Evolutionary conservation across 176 grass and related monocot genomes (phyloP).

Genomic region (Tillandsia leiboldiana): DNA sequence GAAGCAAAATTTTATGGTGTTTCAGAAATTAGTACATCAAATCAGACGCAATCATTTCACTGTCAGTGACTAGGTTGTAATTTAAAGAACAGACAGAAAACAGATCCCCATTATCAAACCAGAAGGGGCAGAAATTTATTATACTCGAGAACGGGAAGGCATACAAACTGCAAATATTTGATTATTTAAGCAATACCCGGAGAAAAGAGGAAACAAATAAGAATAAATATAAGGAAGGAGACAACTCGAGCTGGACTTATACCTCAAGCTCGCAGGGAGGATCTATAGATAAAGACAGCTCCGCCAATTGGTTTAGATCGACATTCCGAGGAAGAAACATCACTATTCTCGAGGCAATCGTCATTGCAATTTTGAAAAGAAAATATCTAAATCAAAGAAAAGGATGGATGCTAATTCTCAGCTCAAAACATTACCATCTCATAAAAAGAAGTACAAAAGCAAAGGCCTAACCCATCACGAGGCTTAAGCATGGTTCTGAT

Average conservation of each 20-base stretch:
- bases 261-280: conserved; percentile 85
- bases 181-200: no score
- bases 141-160: no score
- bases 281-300: conserved; percentile 56
- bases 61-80: no score
- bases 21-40: no score
- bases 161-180: no score
- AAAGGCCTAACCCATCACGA: conserved; percentile 65
- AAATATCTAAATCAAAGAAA: conserved; percentile 35
- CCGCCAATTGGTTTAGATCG: conserved; percentile 69
- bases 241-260: background rate
- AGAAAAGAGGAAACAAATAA: background rate
- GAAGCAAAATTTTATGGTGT: no score
- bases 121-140: no score
- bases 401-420: background rate
- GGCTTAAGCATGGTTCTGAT: conserved; percentile 81
- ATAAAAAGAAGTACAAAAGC: conserved; percentile 6
- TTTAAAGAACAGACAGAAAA: no score
- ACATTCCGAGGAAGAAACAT: conserved; percentile 93
- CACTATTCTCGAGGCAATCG: conserved; percentile 68
- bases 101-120: no score
- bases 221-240: background rate
- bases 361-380: conserved; percentile 68
- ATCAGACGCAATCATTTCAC: no score
- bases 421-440: conserved; percentile 4